Conservation (phyloP, 805 yeast species). For the Komagataella pseudopastoris region DNA sequence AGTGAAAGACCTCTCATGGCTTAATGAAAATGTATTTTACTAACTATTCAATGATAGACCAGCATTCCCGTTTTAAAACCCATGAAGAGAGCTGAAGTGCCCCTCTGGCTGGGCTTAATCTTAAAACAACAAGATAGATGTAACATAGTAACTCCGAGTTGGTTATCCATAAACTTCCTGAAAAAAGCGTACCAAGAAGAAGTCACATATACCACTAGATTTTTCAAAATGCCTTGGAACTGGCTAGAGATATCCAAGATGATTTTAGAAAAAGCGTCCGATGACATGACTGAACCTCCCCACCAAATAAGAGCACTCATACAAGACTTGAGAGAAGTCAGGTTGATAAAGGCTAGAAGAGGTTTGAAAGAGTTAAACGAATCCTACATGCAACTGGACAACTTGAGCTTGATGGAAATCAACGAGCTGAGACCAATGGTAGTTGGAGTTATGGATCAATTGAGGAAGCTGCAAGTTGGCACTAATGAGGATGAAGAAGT, state of each 20-base stretch:
- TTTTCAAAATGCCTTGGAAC: conserved; percentile 67
- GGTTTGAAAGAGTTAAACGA: conserved; percentile 75
- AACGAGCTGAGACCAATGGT: conserved; percentile 82
- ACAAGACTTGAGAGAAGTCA: conserved; percentile 75
- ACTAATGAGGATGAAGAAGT: background rate
- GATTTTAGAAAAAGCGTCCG: conserved; percentile 52
- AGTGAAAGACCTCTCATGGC: conserved; percentile 9
- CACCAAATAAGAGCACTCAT: conserved; percentile 56
- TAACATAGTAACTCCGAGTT: conserved; percentile 71
- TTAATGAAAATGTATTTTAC: background rate
- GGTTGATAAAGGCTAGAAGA: conserved; percentile 67
- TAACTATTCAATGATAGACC: conserved; percentile 15
- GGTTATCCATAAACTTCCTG: conserved; percentile 53
- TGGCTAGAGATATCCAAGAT: conserved; percentile 79
- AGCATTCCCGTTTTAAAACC: conserved; percentile 49
- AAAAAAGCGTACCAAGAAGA: conserved; percentile 56
- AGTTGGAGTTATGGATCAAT: conserved; percentile 64
- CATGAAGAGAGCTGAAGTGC: conserved; percentile 55
- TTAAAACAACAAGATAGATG: conserved; percentile 79
- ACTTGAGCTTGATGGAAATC: conserved; percentile 71
- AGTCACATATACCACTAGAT: conserved; percentile 36
- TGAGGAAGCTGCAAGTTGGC: conserved; percentile 39
- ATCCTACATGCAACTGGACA: conserved; percentile 70
- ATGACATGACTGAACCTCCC: conserved; percentile 65
- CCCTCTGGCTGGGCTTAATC: conserved; percentile 80